Percentiles rank a stretch among this genome's conserved stretches.
Evolutionary conservation across 495 filamentous ascomycete species (phyloP).

Genomic region (Xylaria palmicola): DNA sequence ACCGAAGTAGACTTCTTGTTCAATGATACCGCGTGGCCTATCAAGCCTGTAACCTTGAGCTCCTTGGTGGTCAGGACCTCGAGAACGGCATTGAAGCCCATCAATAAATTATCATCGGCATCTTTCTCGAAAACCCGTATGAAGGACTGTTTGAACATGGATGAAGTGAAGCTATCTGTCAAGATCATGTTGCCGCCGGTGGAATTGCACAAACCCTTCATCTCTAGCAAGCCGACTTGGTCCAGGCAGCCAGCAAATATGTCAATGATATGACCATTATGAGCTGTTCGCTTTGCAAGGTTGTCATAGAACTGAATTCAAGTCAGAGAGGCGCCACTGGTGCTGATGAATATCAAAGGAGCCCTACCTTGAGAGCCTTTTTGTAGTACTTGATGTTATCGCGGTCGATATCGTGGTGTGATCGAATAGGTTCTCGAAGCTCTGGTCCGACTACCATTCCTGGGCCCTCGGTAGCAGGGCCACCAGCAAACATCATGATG

Average conservation of each 20-base stretch:
- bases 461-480: slow-evolving; percentile 92
- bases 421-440: slow-evolving; percentile 93
- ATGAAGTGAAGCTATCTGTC: slow-evolving; percentile 98
- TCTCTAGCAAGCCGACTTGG: slow-evolving; percentile 96
- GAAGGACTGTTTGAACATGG: slow-evolving; percentile 99
- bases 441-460: slow-evolving; percentile 98
- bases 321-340: slow-evolving; percentile 26
- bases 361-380: slow-evolving; percentile 87
- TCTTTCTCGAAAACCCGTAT: slow-evolving; percentile 97
- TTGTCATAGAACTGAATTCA: slow-evolving; percentile 98
- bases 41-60: slow-evolving; percentile 96
- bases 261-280: slow-evolving; percentile 97
- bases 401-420: slow-evolving; percentile 97
- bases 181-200: slow-evolving; percentile 98
- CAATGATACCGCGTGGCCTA: slow-evolving; percentile 92
- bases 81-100: slow-evolving; percentile 98
- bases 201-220: slow-evolving; percentile 96
- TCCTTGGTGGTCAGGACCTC: slow-evolving; percentile 98
- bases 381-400: slow-evolving; percentile 99
- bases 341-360: neutral
- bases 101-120: slow-evolving; percentile 85
- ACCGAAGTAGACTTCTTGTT: slow-evolving; percentile 98
- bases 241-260: slow-evolving; percentile 98
- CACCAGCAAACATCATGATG: slow-evolving; percentile 97
- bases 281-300: slow-evolving; percentile 91